These are phyloP conservation scores for Capronia epimyces DNA, from an alignment of 2,329 filamentous ascomycete species.

Conservation along the genomic window DNA sequence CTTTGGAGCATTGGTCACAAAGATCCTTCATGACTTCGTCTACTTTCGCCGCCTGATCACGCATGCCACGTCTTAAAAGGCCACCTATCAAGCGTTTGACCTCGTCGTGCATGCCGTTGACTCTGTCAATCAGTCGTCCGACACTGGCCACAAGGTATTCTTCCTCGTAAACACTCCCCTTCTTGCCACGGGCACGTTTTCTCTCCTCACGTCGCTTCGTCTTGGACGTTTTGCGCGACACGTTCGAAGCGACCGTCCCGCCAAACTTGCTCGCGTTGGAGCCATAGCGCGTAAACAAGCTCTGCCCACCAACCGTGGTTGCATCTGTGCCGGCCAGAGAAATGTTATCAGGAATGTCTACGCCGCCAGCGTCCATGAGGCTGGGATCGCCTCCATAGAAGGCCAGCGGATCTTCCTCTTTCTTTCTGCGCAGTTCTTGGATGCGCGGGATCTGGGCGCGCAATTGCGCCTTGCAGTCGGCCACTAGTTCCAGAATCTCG, in stretches of 20 bases:
- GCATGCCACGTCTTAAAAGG: constrained; percentile 73
- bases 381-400: constrained; percentile 77
- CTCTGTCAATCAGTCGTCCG: constrained; percentile 71
- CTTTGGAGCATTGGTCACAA: constrained; percentile 60
- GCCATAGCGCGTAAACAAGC: constrained; percentile 86
- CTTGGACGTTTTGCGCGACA: constrained; percentile 75
- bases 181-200: constrained; percentile 89
- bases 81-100: constrained; percentile 69
- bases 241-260: constrained; percentile 59
- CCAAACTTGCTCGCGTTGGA: constrained; percentile 43
- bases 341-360: constrained; percentile 82
- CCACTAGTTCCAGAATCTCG: constrained; percentile 80
- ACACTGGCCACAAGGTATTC: constrained; percentile 92
- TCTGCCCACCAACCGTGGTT: constrained; percentile 69
- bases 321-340: constrained; percentile 82
- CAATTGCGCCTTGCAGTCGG: constrained; percentile 85
- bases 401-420: constrained; percentile 74
- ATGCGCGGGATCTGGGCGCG: constrained; percentile 80
- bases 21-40: constrained; percentile 71
- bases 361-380: constrained; percentile 48
- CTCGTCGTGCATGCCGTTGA: constrained; percentile 68
- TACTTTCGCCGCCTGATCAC: constrained; percentile 74
- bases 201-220: constrained; percentile 86
- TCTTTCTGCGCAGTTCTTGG: constrained; percentile 72
- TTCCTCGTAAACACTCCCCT: constrained; percentile 96